These are phyloP conservation scores for Blastocystis sp. DNA, from an alignment of 352 stramenopile species.

Conservation along the genomic window DNA sequence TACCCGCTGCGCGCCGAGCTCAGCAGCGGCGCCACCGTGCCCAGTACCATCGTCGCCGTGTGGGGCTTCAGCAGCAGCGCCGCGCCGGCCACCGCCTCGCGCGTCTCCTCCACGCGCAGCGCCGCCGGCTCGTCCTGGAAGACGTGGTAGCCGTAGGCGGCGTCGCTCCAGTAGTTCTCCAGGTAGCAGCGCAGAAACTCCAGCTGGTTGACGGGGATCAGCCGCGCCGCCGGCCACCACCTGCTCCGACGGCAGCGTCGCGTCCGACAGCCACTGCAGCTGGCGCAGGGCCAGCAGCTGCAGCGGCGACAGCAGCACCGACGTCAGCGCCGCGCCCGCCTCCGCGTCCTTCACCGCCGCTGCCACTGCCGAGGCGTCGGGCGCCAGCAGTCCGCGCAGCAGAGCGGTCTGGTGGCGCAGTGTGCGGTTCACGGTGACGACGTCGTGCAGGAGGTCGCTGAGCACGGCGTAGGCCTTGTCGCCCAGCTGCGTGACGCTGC, in stretches of 20 bases:
- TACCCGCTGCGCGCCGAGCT: not conserved
- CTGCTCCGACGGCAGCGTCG: not conserved
- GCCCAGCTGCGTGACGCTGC: not conserved
- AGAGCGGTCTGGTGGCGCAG: not conserved
- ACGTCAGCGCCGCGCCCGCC: not conserved
- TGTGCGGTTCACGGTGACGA: conserved; percentile 23
- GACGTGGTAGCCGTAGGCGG: not conserved
- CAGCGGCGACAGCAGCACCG: not conserved
- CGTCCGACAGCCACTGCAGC: conserved; percentile 6
- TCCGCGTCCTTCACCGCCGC: not conserved
- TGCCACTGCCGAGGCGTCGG: not conserved
- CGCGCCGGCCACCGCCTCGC: not conserved
- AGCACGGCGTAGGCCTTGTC: conserved; percentile 6
- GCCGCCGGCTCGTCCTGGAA: conserved; percentile 26
- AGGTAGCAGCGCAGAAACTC: conserved; percentile 46
- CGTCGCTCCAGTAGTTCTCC: conserved; percentile 54
- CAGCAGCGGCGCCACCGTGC: conserved; percentile 10
- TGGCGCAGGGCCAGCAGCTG: conserved; percentile 35
- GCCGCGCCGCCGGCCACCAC: not conserved
- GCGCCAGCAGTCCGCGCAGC: not conserved
- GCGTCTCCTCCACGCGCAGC: not conserved
- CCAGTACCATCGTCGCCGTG: conserved; percentile 15
- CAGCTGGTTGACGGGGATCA: not conserved
- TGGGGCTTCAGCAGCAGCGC: conserved; percentile 20
- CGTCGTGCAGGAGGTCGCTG: conserved; percentile 3